Conservation (phyloP, 495 filamentous ascomycete genomes). For the Cercophora sp. region DNA sequence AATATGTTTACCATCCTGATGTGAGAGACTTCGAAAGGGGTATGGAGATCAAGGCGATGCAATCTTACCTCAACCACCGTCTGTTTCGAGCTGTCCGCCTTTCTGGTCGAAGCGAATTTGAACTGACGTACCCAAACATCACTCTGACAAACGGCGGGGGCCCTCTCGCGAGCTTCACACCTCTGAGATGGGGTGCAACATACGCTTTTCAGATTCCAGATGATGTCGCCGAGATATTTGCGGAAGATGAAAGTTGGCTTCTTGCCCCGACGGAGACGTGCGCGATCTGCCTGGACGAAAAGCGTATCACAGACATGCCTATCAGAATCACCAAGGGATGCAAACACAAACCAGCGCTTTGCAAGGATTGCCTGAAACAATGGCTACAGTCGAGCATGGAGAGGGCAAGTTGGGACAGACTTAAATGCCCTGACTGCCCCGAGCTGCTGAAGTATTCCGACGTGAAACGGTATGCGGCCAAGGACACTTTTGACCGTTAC, state of each 20-base stretch:
- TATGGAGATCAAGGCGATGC: conserved; percentile 2
- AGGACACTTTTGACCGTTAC: conserved; percentile 32
- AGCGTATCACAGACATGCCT: conserved; percentile 32
- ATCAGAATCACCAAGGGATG: conserved; percentile 29
- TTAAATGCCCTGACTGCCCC: conserved; percentile 40
- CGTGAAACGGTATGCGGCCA: conserved; percentile 28
- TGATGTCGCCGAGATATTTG: conserved; percentile 26
- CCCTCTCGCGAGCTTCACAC: conserved; percentile 11
- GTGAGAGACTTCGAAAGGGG: not conserved
- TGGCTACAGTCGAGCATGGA: conserved; percentile 35
- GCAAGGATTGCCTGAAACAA: conserved; percentile 32
- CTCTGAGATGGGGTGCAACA: conserved; percentile 23
- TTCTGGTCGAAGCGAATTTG: conserved; percentile 17
- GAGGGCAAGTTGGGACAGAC: conserved; percentile 26
- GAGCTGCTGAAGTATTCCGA: conserved; percentile 32
- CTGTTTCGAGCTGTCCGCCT: conserved; percentile 19
- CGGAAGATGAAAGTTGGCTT: conserved; percentile 34
- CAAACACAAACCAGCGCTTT: conserved; percentile 31
- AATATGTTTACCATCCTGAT: conserved; percentile 30
- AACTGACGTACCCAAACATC: conserved; percentile 21
- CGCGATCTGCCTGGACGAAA: conserved; percentile 36
- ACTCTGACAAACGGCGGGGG: conserved; percentile 16
- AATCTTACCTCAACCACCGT: conserved; percentile 11
- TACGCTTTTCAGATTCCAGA: conserved; percentile 31
- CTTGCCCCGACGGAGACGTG: conserved; percentile 30